A percentile compares a stretch with the other conserved stretches of the same genome.
Evolutionary conservation across 345 rosid species (phyloP).

Genomic region (Eucalyptus marginata): DNA sequence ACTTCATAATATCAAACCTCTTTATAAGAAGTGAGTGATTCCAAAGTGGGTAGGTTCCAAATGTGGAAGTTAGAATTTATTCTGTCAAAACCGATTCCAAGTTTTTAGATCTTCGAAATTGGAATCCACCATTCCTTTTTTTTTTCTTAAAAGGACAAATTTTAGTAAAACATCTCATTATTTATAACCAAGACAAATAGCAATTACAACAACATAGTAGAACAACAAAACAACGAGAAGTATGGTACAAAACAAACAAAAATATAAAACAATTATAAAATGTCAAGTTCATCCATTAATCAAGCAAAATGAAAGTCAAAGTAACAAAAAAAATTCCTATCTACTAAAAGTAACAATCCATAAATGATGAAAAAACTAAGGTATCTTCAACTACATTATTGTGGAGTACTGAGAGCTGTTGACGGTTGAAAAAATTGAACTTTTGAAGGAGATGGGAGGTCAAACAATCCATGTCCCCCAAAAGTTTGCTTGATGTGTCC

Average conservation of each 20-base stretch:
- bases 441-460: neutral
- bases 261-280: neutral
- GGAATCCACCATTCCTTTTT: too few relatives aligned
- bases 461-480: neutral
- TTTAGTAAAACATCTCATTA: neutral
- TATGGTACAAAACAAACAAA: neutral
- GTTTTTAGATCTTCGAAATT: too few relatives aligned
- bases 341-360: neutral
- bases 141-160: neutral
- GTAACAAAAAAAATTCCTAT: neutral
- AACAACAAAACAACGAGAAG: accelerated
- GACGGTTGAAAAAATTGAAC: neutral
- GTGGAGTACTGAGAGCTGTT: neutral
- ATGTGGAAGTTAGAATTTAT: too few relatives aligned
- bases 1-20: too few relatives aligned
- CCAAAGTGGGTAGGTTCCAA: too few relatives aligned
- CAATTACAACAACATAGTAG: neutral
- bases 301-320: neutral
- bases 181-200: neutral
- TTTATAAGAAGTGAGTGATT: too few relatives aligned
- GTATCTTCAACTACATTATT: neutral
- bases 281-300: neutral
- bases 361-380: neutral
- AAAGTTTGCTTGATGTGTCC: neutral
- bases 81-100: too few relatives aligned